Evolutionary conservation across 2,329 filamentous ascomycete species (phyloP), one percentile per base, ranked within the genome.

Genomic region (Macrophomina pseudophaseolina): DNA sequence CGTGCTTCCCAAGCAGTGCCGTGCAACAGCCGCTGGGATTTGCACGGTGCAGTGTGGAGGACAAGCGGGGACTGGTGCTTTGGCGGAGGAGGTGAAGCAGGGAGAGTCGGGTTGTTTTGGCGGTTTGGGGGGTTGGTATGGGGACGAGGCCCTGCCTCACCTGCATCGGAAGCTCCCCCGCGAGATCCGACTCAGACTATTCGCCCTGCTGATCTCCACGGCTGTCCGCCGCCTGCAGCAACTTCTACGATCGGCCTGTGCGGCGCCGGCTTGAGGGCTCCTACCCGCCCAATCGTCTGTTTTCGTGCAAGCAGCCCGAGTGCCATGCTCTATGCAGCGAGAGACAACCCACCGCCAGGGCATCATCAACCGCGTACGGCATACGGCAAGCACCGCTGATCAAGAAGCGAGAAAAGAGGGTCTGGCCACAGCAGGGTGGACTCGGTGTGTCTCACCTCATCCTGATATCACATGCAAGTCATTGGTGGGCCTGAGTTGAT

Each of bases 111-210:
- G n/a, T 14, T 23, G n/a, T 14, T 18, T 54, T 16, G 18, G 33
- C 16, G 52, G 52, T 54, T 32, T 38, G n/a, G 52, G 32, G 32
- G 52, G 7, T 38, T 32, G 14, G 52, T 42, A 40, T 38, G 23
- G 58, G 8, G 32, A 35, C 42, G 38, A n/a, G n/a, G 32, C 40
- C 38, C 18, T 40, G 53, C 18, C 32, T n/a, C 23, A 44, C 6
- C 7, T 30, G 30, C 58, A 6, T 35, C 58, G 58, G 58, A 62
- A 49, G 58, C 44, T 62, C 11, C n/a, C 28, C 16, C 56, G 46
- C 58, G 44, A 49, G 30, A 38, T 49, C 58, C 58, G 58, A 16
- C 40, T 38, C 18, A n/a, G 18, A 18, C n/a, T 18, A 30, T 16
- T 46, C 28, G 38, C 38, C 54, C 23, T 48, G 56, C 38, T 18